These are phyloP conservation scores for Penstemon eatonii DNA, from an alignment of 257 asterid species.

Conservation along the genomic window DNA sequence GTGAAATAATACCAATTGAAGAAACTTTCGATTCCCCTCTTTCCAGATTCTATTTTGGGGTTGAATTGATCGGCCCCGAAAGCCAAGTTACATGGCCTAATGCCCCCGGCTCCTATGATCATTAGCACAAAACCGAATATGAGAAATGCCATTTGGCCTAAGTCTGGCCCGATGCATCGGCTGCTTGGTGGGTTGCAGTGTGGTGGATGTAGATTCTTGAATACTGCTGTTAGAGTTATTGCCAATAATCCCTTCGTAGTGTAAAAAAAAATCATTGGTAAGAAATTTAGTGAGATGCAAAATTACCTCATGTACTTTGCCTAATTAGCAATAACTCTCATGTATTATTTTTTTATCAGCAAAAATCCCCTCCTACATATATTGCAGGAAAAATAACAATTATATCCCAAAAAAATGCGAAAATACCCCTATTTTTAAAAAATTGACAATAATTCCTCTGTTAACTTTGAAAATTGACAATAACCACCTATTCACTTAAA, in stretches of 20 bases:
- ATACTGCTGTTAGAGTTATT: conserved; percentile 58
- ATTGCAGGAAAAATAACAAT: too few species aligned
- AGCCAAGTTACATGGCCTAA: conserved; percentile 78
- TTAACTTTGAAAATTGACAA: too few species aligned
- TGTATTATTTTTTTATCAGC: too few species aligned
- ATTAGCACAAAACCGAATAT: conserved; percentile 57
- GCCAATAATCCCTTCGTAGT: conserved; percentile 47
- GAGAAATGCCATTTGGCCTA: conserved; percentile 61
- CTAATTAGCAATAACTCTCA: too few species aligned
- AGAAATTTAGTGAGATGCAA: too few species aligned
- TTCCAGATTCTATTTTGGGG: conserved; percentile 63
- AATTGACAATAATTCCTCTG: too few species aligned
- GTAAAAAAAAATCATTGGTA: neutral
- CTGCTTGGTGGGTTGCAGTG: conserved; percentile 32
- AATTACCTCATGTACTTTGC: too few species aligned
- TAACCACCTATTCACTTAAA: too few species aligned
- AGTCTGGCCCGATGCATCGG: conserved; percentile 45
- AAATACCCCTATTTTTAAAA: too few species aligned
- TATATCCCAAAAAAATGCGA: too few species aligned
- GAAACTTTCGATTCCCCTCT: conserved; percentile 67
- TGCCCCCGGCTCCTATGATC: conserved; percentile 76
- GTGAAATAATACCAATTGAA: conserved; percentile 87
- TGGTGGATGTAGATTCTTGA: conserved; percentile 68
- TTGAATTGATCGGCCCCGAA: conserved; percentile 88
- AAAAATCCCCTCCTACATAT: too few species aligned